These are phyloP conservation scores for Phlebopus sp. DNA, from an alignment of 1,284 basidiomycete genomes.

Conservation along the genomic window DNA sequence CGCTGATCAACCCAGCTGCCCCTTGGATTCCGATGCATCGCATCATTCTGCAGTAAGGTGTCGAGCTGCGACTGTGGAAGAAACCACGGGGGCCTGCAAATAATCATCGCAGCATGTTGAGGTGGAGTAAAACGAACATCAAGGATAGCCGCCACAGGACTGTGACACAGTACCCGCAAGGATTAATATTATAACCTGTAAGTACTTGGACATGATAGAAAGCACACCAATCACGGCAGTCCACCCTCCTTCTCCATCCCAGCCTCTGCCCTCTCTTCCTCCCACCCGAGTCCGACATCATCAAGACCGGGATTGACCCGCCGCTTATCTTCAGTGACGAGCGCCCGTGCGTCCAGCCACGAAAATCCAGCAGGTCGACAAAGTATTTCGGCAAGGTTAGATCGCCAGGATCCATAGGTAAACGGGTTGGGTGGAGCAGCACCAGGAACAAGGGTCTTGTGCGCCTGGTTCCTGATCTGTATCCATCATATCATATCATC, in stretches of 20 bases:
- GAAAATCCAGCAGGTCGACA: slow-evolving; percentile 71
- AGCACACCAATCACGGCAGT: slow-evolving; percentile 9
- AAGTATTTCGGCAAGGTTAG: slow-evolving; percentile 65
- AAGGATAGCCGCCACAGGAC: no score
- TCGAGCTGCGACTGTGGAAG: no score
- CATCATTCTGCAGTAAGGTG: no score
- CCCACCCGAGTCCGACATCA: slow-evolving; percentile 25
- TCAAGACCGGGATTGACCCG: slow-evolving; percentile 59
- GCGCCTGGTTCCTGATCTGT: slow-evolving; percentile 77
- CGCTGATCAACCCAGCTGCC: no score
- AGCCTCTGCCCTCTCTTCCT: slow-evolving; percentile 13
- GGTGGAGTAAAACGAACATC: not conserved
- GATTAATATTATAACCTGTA: not conserved
- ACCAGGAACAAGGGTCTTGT: slow-evolving; percentile 61
- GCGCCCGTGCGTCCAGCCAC: slow-evolving; percentile 57
- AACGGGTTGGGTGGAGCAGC: slow-evolving; percentile 74
- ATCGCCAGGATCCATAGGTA: slow-evolving; percentile 68
- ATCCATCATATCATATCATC: slow-evolving; percentile 1
- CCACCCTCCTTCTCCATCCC: slow-evolving; percentile 29
- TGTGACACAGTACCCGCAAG: no score
- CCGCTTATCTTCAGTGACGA: slow-evolving; percentile 66
- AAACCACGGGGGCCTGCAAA: no score
- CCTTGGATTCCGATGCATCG: not conserved
- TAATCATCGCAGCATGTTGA: no score
- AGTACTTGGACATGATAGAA: not conserved